Conservation (phyloP, 768 basidiomycete genomes). For the Polyporus arcularius region DNA sequence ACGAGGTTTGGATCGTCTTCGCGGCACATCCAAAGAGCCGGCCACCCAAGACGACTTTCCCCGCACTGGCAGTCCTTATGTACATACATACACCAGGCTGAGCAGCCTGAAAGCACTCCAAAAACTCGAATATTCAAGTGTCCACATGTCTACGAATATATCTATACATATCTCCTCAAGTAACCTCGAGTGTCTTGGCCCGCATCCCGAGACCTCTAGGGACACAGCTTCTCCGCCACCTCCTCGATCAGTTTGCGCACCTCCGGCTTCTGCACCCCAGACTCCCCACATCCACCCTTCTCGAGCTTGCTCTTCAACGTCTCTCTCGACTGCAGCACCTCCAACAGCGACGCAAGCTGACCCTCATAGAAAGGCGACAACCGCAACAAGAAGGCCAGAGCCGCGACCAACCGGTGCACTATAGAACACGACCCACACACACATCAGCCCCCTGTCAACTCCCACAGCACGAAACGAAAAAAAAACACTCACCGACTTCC, state of each 20-base stretch:
- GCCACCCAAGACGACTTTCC: background rate
- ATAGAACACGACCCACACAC: background rate
- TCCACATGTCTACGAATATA: background rate
- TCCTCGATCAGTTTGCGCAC: constrained; percentile 66
- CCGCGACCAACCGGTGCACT: constrained; percentile 85
- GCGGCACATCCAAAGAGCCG: background rate
- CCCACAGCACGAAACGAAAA: background rate
- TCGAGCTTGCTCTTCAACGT: constrained; percentile 60
- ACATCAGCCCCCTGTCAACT: background rate
- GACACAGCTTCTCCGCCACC: constrained; percentile 48
- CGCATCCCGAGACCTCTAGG: background rate
- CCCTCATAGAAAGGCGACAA: constrained; percentile 68
- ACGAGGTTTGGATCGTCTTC: constrained; percentile 2
- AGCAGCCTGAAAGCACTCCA: no score
- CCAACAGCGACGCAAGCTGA: constrained; percentile 57
- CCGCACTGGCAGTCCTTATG: no score
- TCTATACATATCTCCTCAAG: no score
- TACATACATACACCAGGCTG: background rate
- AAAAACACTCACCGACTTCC: constrained; percentile 61
- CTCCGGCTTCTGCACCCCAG: constrained; percentile 63
- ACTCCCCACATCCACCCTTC: constrained; percentile 50
- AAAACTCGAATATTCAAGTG: background rate
- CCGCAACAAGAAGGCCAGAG: constrained; percentile 74
- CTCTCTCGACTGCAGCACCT: constrained; percentile 65
- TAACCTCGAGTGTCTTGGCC: background rate